Evolutionary conservation across 257 asterid species (phyloP).

Genomic region (Plantago major): DNA sequence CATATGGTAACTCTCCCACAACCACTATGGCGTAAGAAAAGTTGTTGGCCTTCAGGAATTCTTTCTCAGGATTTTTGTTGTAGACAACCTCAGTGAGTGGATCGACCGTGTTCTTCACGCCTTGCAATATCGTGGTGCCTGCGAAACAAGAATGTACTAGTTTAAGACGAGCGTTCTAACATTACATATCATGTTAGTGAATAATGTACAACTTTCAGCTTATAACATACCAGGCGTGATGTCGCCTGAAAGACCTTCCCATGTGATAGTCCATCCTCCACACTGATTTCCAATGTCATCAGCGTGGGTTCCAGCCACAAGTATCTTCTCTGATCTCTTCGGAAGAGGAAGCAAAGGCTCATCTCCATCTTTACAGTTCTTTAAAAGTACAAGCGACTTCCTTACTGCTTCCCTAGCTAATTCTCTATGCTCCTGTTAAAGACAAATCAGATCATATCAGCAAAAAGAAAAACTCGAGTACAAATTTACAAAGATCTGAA

Average conservation of each 20-base stretch:
- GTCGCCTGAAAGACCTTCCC: slow-evolving; percentile 42
- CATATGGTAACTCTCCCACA: slow-evolving; percentile 60
- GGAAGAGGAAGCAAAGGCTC: slow-evolving; percentile 53
- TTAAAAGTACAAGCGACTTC: slow-evolving; percentile 64
- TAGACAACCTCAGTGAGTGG: slow-evolving; percentile 39
- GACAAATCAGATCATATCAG: neutral
- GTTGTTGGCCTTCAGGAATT: slow-evolving; percentile 31
- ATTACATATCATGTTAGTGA: neutral
- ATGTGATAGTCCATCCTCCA: slow-evolving; percentile 70
- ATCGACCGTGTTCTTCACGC: slow-evolving; percentile 33
- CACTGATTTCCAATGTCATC: slow-evolving; percentile 55
- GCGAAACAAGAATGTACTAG: neutral
- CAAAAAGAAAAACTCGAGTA: neutral
- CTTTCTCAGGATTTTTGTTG: slow-evolving; percentile 31
- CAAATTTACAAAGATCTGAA: neutral
- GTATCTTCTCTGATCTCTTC: slow-evolving; percentile 30
- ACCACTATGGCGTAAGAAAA: slow-evolving; percentile 52
- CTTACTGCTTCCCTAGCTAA: slow-evolving; percentile 81
- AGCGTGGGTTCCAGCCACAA: slow-evolving; percentile 58
- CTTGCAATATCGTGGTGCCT: slow-evolving; percentile 56
- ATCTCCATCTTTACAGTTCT: slow-evolving; percentile 46
- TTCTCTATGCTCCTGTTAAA: slow-evolving; percentile 54
- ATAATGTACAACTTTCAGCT: too few species aligned
- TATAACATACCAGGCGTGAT: slow-evolving; percentile 34
- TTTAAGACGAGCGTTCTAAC: neutral